These are phyloP conservation scores for Aspergillus uvarum DNA, from an alignment of 2,329 filamentous ascomycete genomes.

Conservation along the genomic window DNA sequence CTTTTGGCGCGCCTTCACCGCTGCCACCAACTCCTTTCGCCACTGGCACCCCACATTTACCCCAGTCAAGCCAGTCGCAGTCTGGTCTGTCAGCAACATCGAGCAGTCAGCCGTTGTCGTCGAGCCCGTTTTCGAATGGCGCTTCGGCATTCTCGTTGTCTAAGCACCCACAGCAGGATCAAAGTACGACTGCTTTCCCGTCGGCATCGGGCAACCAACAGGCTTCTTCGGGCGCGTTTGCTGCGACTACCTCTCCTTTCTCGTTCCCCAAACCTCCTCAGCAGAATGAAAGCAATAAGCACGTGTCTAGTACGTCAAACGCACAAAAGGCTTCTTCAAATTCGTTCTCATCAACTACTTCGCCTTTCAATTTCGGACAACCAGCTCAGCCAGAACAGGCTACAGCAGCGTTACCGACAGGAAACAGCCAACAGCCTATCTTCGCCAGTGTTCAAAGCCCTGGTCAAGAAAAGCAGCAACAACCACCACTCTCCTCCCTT, in stretches of 20 bases:
- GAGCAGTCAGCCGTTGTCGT: neutral
- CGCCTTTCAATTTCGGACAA: neutral
- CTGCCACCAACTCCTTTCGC: neutral
- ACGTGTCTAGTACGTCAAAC: neutral
- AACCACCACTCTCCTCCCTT: neutral
- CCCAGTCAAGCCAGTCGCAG: neutral
- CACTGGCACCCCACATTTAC: conserved; percentile 13
- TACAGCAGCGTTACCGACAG: neutral
- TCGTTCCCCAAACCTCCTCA: conserved; percentile 2
- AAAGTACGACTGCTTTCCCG: neutral
- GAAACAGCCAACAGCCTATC: neutral
- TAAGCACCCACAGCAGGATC: conserved; percentile 1
- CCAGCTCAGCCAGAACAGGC: neutral
- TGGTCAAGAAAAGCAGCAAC: neutral
- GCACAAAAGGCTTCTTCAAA: neutral
- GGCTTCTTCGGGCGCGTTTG: neutral
- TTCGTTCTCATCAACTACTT: neutral
- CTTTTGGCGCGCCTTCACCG: neutral
- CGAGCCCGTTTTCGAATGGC: conserved; percentile 11
- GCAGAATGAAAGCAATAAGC: neutral
- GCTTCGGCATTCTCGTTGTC: conserved; percentile 5
- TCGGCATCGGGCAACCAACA: neutral
- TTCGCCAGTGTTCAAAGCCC: neutral
- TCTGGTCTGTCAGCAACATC: neutral
- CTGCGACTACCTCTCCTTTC: conserved; percentile 4